Conservation (phyloP, 768 basidiomycete genomes). For the Leccinum uliginosum region DNA sequence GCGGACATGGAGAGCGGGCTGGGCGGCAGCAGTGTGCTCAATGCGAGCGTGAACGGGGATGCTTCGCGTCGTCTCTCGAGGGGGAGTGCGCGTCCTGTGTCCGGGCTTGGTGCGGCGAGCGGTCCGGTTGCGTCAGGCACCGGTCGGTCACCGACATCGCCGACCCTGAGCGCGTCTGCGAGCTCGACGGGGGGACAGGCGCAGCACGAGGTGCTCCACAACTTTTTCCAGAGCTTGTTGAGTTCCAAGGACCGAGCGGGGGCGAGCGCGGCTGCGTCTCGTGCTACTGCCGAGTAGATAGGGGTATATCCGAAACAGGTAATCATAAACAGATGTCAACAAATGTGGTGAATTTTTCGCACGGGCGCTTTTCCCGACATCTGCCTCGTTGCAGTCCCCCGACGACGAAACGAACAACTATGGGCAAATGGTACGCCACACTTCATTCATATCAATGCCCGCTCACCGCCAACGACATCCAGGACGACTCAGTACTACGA, state of each 20-base stretch:
- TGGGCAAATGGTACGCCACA: constrained; percentile 69
- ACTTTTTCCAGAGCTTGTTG: constrained; percentile 82
- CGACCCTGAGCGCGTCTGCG: constrained; percentile 35
- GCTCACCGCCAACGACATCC: background rate
- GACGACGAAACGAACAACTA: constrained; percentile 28
- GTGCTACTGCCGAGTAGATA: constrained; percentile 6
- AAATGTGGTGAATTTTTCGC: constrained; percentile 17
- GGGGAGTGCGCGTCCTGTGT: constrained; percentile 23
- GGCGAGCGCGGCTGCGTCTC: constrained; percentile 30
- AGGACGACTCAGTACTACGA: constrained; percentile 75
- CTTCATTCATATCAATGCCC: background rate
- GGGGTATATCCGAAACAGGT: background rate
- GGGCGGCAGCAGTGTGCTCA: constrained; percentile 29
- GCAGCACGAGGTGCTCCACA: constrained; percentile 80
- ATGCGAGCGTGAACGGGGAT: constrained; percentile 33
- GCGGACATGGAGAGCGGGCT: constrained; percentile 79
- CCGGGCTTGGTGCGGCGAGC: constrained; percentile 39
- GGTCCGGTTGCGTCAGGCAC: constrained; percentile 30
- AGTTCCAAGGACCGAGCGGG: constrained; percentile 59
- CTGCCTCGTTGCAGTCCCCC: constrained; percentile 24
- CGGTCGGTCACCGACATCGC: constrained; percentile 38
- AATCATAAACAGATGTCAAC: constrained; percentile 19
- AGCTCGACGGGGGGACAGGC: constrained; percentile 53
- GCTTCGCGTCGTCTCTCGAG: constrained; percentile 33
- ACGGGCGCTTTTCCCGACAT: constrained; percentile 18